Evolutionary conservation across 805 yeast genomes (phyloP).

Genomic region (Nakazawaea laoshanensis): DNA sequence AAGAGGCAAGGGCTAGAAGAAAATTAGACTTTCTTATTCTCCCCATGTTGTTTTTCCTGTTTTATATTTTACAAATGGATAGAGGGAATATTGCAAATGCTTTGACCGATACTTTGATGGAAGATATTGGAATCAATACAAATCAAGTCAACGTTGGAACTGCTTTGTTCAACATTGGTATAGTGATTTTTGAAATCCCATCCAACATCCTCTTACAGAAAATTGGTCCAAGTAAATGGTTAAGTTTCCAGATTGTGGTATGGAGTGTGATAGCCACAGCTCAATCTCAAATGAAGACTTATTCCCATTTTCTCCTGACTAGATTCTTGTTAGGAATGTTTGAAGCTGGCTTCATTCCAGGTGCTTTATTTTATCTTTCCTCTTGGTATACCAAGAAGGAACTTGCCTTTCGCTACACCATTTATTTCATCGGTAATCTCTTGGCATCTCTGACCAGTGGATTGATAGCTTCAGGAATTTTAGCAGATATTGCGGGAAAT

Average conservation of each 20-base stretch:
- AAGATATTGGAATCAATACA: constrained; percentile 44
- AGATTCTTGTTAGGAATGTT: constrained; percentile 45
- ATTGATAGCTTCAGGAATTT: constrained; percentile 36
- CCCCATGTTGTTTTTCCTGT: constrained; percentile 9
- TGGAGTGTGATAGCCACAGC: constrained; percentile 51
- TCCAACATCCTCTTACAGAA: constrained; percentile 59
- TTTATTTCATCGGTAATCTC: constrained; percentile 37
- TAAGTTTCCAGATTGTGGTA: constrained; percentile 45
- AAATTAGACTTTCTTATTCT: constrained; percentile 14
- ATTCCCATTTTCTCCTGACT: constrained; percentile 34
- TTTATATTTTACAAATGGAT: constrained; percentile 46
- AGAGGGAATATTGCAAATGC: constrained; percentile 49
- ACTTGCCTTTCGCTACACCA: constrained; percentile 38
- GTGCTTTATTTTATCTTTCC: constrained; percentile 52
- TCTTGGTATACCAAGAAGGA: constrained; percentile 58
- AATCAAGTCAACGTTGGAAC: constrained; percentile 52
- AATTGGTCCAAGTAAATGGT: constrained; percentile 55
- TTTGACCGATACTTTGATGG: constrained; percentile 47
- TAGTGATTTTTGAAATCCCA: constrained; percentile 52
- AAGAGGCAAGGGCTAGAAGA: constrained; percentile 11
- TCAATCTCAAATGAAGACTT: constrained; percentile 36
- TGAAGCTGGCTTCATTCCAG: constrained; percentile 68
- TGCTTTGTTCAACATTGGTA: constrained; percentile 43
- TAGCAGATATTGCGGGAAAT: constrained; percentile 28
- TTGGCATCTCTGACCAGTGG: constrained; percentile 30